A percentile compares a stretch with the other conserved stretches of the same genome.
Conservation (phyloP, 2,329 filamentous ascomycete species). For the Hypoxylon sp. region DNA sequence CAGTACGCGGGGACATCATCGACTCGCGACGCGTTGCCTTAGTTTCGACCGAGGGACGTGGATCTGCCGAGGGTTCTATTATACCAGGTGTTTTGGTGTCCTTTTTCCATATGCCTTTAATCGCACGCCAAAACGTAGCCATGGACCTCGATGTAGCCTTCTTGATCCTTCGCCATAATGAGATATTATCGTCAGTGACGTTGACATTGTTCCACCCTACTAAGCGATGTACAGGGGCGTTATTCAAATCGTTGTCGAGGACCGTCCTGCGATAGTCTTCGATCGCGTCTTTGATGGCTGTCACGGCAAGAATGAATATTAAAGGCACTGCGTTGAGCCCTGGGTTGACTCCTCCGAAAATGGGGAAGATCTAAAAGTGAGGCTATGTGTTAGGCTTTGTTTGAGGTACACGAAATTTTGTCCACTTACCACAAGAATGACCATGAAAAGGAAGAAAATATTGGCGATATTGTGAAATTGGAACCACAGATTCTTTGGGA, state of each 20-base stretch:
- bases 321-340: slow-evolving; percentile 91
- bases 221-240: slow-evolving; percentile 92
- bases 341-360: slow-evolving; percentile 93
- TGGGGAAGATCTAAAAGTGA: slow-evolving; percentile 84
- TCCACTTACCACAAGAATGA: slow-evolving; percentile 88
- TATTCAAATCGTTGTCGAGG: slow-evolving; percentile 94
- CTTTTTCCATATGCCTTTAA: slow-evolving; percentile 65
- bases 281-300: slow-evolving; percentile 92
- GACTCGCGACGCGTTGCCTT: slow-evolving; percentile 68
- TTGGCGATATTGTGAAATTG: slow-evolving; percentile 99
- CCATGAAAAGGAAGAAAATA: slow-evolving; percentile 96
- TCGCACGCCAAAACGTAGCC: slow-evolving; percentile 66
- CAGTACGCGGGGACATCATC: slow-evolving; percentile 65
- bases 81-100: slow-evolving; percentile 65
- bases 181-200: slow-evolving; percentile 87
- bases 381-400: slow-evolving; percentile 45
- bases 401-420: slow-evolving; percentile 26
- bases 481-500: slow-evolving; percentile 97
- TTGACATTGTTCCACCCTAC: slow-evolving; percentile 95
- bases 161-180: slow-evolving; percentile 88
- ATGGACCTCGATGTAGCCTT: slow-evolving; percentile 81
- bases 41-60: slow-evolving; percentile 77
- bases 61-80: slow-evolving; percentile 67
- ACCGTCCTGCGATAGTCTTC: slow-evolving; percentile 95
- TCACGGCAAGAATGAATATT: slow-evolving; percentile 91